Percentiles rank a stretch among this genome's conserved stretches.
These are phyloP conservation scores for Inonotus hispidus DNA, from an alignment of 1,284 basidiomycete genomes.

Conservation along the genomic window DNA sequence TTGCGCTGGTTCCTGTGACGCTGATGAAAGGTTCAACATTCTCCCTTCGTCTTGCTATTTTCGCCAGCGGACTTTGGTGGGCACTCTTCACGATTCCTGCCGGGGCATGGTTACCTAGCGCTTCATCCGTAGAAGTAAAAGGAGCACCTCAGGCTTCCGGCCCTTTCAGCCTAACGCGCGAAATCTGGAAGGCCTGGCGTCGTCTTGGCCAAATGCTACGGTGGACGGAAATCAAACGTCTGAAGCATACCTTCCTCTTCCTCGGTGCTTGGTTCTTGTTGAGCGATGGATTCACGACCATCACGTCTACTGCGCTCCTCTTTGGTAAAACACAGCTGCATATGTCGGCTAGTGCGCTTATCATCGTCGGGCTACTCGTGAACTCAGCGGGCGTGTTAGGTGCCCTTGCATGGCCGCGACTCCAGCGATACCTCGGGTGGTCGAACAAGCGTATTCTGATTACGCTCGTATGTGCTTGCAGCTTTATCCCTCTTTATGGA, in stretches of 20 bases:
- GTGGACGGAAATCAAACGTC: conserved; percentile 59
- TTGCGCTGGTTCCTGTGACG: conserved; percentile 71
- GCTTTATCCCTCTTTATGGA: conserved; percentile 74
- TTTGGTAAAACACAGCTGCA: conserved; percentile 78
- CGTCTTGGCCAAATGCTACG: conserved; percentile 64
- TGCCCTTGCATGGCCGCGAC: conserved; percentile 61
- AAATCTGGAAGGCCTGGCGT: conserved; percentile 62
- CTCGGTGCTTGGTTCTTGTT: conserved; percentile 89
- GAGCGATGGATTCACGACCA: conserved; percentile 82
- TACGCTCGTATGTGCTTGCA: conserved; percentile 60
- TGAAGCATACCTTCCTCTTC: conserved; percentile 83
- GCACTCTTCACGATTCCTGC: conserved; percentile 73
- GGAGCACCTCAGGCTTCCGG: conserved; percentile 17
- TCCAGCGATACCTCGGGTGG: conserved; percentile 59
- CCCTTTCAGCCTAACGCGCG: conserved; percentile 41
- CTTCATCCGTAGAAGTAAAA: conserved; percentile 19
- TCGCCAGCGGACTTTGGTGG: conserved; percentile 83
- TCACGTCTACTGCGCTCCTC: conserved; percentile 77
- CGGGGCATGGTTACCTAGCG: conserved; percentile 61
- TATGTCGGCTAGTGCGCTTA: conserved; percentile 65
- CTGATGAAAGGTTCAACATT: conserved; percentile 64
- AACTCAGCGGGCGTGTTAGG: conserved; percentile 70
- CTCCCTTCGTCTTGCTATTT: conserved; percentile 72
- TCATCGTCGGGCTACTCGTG: conserved; percentile 66
- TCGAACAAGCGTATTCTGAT: conserved; percentile 66